Conservation (phyloP, 2,329 filamentous ascomycete genomes). For the Ophiostoma piceae region DNA sequence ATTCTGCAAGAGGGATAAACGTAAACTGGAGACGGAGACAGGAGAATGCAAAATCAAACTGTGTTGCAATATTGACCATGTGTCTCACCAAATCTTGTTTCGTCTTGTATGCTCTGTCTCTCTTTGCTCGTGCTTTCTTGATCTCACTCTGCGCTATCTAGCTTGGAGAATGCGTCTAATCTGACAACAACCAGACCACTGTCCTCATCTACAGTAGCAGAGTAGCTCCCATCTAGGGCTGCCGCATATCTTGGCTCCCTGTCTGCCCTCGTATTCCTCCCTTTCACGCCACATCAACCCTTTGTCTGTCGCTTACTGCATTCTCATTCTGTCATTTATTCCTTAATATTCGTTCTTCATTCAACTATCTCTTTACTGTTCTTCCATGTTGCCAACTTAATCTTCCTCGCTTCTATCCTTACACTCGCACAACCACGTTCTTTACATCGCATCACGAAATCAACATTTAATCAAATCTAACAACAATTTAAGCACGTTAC, state of each 20-base stretch:
- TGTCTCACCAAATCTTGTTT: constrained; percentile 3
- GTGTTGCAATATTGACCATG: not conserved
- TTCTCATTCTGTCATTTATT: not conserved
- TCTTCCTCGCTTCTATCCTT: not conserved
- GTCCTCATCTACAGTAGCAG: not conserved
- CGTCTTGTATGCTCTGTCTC: not conserved
- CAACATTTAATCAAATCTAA: not conserved
- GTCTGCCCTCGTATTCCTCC: not conserved
- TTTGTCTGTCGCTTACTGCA: not conserved
- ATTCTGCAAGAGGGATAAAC: not conserved
- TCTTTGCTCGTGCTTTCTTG: not conserved
- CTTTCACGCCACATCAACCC: constrained; percentile 1
- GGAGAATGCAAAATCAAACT: not conserved
- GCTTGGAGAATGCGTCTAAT: not conserved
- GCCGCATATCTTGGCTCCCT: not conserved
- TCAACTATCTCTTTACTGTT: not conserved
- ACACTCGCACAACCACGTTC: not conserved
- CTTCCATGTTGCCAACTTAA: not conserved
- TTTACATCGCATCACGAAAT: not conserved
- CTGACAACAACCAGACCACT: not conserved
- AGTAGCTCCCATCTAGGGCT: not conserved
- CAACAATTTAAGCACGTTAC: not conserved
- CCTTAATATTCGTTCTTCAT: not conserved
- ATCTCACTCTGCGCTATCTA: not conserved
- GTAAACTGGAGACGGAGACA: not conserved